Conservation (phyloP, 176 grass and related monocot species). For the Avena atlantica region DNA sequence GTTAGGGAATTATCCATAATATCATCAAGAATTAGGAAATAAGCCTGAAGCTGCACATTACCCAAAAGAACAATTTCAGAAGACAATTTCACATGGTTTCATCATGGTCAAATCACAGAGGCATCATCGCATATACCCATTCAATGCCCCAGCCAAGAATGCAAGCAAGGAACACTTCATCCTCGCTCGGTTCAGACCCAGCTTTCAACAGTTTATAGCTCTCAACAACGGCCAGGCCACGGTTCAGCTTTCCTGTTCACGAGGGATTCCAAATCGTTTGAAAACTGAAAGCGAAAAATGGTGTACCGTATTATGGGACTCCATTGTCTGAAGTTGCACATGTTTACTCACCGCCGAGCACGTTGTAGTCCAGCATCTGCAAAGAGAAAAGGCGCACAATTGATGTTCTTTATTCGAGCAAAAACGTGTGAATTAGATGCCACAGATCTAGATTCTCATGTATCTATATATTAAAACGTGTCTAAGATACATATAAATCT, state of each 20-base stretch:
- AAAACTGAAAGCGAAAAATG: background rate
- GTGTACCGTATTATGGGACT: background rate
- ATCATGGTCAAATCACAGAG: background rate
- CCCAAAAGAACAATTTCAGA: background rate
- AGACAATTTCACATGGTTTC: background rate
- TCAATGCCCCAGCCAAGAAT: constrained; percentile 79
- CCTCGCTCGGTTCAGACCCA: constrained; percentile 55
- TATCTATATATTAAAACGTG: too few relatives aligned
- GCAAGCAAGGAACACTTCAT: constrained; percentile 63
- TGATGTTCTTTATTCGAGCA: background rate
- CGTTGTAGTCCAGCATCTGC: constrained; percentile 65
- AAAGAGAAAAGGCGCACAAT: background rate
- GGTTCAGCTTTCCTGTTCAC: constrained; percentile 61
- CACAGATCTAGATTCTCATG: too few relatives aligned
- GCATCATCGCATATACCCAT: constrained; percentile 59
- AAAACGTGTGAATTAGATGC: too few relatives aligned
- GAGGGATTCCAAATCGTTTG: background rate
- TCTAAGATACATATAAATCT: too few relatives aligned
- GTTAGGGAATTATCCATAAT: constrained; percentile 68
- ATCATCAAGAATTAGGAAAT: constrained; percentile 67
- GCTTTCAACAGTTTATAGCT: constrained; percentile 63
- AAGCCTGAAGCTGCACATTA: constrained; percentile 62
- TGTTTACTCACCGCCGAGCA: constrained; percentile 51
- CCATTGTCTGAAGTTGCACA: background rate
- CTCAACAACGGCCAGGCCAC: constrained; percentile 63